Percentiles rank a stretch among this genome's conserved stretches.
These are phyloP conservation scores for Acanthamoeba lugdunensis DNA, from an alignment of 208 protist genomes.

Conservation along the genomic window DNA sequence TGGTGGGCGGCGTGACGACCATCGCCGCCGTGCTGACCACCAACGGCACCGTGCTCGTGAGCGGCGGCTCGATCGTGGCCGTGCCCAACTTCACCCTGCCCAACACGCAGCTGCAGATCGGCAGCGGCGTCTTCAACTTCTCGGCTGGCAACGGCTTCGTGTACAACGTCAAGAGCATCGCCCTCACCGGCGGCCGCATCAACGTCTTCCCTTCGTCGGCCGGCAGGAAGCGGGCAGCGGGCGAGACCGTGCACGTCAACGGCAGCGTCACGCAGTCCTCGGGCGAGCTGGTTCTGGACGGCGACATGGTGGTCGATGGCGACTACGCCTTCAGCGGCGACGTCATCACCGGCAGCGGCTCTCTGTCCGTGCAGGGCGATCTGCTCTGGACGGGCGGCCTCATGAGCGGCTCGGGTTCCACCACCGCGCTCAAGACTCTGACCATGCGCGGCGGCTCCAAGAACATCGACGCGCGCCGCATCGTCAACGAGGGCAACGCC, in stretches of 20 bases:
- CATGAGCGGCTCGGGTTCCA: conserved; percentile 47
- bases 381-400: conserved; percentile 55
- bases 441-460: conserved; percentile 43
- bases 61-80: conserved; percentile 42
- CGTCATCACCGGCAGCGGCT: conserved; percentile 15
- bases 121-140: conserved; percentile 51
- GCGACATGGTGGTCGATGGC: conserved; percentile 4
- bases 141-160: conserved; percentile 27
- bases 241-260: neutral
- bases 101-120: conserved; percentile 46
- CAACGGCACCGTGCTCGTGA: conserved; percentile 24
- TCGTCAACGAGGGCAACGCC: conserved; percentile 53
- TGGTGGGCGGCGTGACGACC: conserved; percentile 48
- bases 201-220: neutral
- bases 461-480: conserved; percentile 28
- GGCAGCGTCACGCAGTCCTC: neutral
- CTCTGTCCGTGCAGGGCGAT: neutral
- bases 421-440: neutral
- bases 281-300: conserved; percentile 14
- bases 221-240: neutral
- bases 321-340: conserved; percentile 32
- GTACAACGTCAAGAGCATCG: conserved; percentile 39
- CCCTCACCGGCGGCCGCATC: conserved; percentile 11
- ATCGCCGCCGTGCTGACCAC: conserved; percentile 17
- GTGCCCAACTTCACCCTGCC: conserved; percentile 52